Evolutionary conservation across 1,139 yeast species (phyloP), one percentile per base, ranked within the genome.

Genomic region (Nakaseomyces kungkrabaensis): DNA sequence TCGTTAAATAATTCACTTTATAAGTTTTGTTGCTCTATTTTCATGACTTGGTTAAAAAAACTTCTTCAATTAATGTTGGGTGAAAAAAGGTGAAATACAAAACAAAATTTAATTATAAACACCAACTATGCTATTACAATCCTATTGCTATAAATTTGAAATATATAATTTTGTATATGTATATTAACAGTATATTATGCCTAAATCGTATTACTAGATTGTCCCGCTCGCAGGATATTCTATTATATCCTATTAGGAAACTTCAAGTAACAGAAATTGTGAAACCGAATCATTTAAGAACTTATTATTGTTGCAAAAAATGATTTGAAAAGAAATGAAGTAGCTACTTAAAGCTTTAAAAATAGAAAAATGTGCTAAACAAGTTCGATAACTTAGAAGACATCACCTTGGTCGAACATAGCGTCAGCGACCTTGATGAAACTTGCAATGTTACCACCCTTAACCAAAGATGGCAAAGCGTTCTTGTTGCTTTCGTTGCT

Each of bases 371-470:
- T 33, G 36, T n/a, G 36, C 36, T 33, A 33, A 33, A 33, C 10
- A 33, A 33, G 6, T 11, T 37, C 24, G 25, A 5, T 37, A 25
- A 38, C 9, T 54, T 61, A 61, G 38, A 55, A 81, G 54, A 81
- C 90, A 66, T 90, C 97, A 77, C 97, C 98, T 72, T 87, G 96
- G 78, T 80, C 95, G 69, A 85, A 84, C 97, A 92, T 92, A 63
- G 97, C 97, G 63, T 87, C 94, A 61, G 96, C 97, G 65, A 92
- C 97, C 81, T 90, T 90, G 70, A 89, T 82, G 81, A 90, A 92
- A 72, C 97, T 97, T 59, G 97, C 97, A 75, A 92, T 85, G 83
- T 92, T 92, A 66, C 97, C 97, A 76, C 98, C 98, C 79, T 87
- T 87, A 63, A 90, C 95, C 68, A 92, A 79, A 48, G 97, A 89